Evolutionary conservation across 2,329 filamentous ascomycete species (phyloP).

Genomic region (Pezicula carpinea): DNA sequence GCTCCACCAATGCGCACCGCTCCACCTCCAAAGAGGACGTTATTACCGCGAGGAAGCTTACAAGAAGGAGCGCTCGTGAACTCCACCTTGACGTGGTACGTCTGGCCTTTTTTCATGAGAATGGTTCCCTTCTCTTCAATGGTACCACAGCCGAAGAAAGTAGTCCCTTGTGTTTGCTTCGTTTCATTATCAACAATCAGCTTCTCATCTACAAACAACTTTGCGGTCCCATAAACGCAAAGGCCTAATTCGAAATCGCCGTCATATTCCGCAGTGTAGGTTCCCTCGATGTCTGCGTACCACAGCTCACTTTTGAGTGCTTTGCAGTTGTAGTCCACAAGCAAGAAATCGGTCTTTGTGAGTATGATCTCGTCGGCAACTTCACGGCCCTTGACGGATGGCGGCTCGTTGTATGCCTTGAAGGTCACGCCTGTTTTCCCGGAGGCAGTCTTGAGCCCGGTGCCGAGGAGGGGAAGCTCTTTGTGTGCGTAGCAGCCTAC

Average conservation of each 20-base stretch:
- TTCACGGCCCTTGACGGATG: slow-evolving; percentile 38
- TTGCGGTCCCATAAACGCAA: slow-evolving; percentile 28
- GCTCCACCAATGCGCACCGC: slow-evolving; percentile 59
- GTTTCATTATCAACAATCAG: slow-evolving; percentile 32
- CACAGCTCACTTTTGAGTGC: slow-evolving; percentile 30
- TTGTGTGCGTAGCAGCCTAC: slow-evolving; percentile 63
- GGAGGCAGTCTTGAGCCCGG: slow-evolving; percentile 43
- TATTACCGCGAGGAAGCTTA: slow-evolving; percentile 44
- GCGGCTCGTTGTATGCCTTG: slow-evolving; percentile 57
- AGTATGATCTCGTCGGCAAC: slow-evolving; percentile 46
- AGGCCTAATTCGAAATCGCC: slow-evolving; percentile 29
- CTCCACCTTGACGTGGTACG: slow-evolving; percentile 27
- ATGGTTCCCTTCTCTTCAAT: slow-evolving; percentile 27
- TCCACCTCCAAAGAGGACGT: slow-evolving; percentile 50
- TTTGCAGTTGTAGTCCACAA: slow-evolving; percentile 45
- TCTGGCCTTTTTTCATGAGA: slow-evolving; percentile 24
- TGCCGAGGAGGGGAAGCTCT: slow-evolving; percentile 54
- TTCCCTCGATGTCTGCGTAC: slow-evolving; percentile 35
- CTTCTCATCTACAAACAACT: slow-evolving; percentile 31
- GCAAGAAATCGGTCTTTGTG: slow-evolving; percentile 35
- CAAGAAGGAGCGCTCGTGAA: slow-evolving; percentile 56
- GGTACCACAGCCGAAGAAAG: slow-evolving; percentile 30
- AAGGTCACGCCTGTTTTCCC: slow-evolving; percentile 56
- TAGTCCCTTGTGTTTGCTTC: slow-evolving; percentile 25
- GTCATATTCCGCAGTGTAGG: slow-evolving; percentile 24